Evolutionary conservation across 2,329 filamentous ascomycete species (phyloP), one percentile per base, ranked within the genome.

Genomic region (Alternaria atra): DNA sequence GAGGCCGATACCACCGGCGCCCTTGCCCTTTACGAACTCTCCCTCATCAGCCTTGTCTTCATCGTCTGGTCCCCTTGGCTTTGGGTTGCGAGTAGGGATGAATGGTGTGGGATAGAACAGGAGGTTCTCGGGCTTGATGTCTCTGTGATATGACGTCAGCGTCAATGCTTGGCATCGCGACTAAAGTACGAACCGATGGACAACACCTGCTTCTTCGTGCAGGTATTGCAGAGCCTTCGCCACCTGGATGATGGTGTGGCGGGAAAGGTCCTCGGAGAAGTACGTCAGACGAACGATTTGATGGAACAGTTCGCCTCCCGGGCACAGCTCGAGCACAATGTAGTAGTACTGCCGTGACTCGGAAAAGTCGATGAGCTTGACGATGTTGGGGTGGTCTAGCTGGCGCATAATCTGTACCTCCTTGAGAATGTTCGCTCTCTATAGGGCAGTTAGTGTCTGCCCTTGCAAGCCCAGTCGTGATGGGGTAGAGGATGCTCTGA

Each of bases 371-470:
- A 98, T 86, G 59, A 99, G 87, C 77, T 93, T 94, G 79, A 97
- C 89, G 63, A 99, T 95, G 77, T 98, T 98, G 64, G 94, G 94
- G 71, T 99, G 95, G 68, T 98, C 93, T 48, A 99, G 85, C 74
- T 96, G 91, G 66, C 94, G 92, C 94, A 99, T 99, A 71, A 99
- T 99, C 74, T 97, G 92, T 13, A 99, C 95, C 80, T 99, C 95
- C 82, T 99, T 99, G 63, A 99, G 83, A 68, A 99, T 98, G 75
- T 98, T 99, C 66, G 94, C 92, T 82, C 95, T 88, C 95, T 99
- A 79, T 67, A 66, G 59, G 66, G 62, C 64, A 70, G 81, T 84
- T 76, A 84, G 82, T 77, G 63, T 64, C 62, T 73, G 69, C 70
- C 67, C 68, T 72, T 54, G 53, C 46, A 72, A 68, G 58, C 60